Base-by-base conservation (phyloP, 2,329 filamentous ascomycete species). In the Fusarium brevicatenulatum region DNA sequence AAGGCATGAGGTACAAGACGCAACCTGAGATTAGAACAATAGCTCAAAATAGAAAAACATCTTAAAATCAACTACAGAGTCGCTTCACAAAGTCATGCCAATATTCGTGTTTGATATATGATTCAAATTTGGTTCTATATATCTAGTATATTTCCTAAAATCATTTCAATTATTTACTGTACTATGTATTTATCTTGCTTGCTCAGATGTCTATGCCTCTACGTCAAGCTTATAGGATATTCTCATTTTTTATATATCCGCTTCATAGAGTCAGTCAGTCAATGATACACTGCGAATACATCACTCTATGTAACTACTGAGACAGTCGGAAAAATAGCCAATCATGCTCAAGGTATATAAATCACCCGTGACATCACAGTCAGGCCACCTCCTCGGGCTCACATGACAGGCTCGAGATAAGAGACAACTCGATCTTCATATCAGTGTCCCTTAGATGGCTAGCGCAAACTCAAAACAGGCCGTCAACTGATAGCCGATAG, bases 1-100 rank as follows among this genome's bases (percentile, higher is more conserved):
- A 23, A 44, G 11, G 44, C 21, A 21, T 56, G 5, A 25, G 23
- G 4, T 2, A 9, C 0, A 44, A 25, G 5, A 1, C 4, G 1
- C 8, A 19, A 9, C 0, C 5, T 19, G 4, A 7, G 4, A 0
- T 13, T 0, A 4, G 9, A 4, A 25, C 1, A 13, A 1, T 19
- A 23, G 21, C 37, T 37, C 1, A 18, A 18, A 18, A 37, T 37
- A 18, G 9, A 37, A 37, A 37, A 37, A 37, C 16, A 37, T 37
- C 0, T 16, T 16, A 36, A 36, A 18, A 18, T 36, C 7, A 36
- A 9, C 7, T 36, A 2, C 2, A 4, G 2, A 36, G 34, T 16
- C 15, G 5, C 15, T 36, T 9, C 1, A 36, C 4, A 16, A 16
- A 16, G 34, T 36, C 5, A 1, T 36, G 12, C 5, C 12, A 16